Evolutionary conservation across 164 flowering plant genomes (phyloP), one percentile per base, ranked within the genome.

Genomic region (Dillenia turbinata): DNA sequence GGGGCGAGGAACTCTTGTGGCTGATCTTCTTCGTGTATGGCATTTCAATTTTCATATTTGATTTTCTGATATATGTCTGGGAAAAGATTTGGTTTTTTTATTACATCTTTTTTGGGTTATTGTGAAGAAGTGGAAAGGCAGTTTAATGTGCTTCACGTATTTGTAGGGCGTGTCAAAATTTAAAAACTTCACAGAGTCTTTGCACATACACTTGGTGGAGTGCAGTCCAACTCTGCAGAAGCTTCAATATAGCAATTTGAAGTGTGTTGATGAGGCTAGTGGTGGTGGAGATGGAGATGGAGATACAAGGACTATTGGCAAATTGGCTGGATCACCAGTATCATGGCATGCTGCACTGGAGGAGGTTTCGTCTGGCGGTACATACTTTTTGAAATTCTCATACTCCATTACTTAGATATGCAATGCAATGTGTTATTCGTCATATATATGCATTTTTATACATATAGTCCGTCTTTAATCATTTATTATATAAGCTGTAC

Each of bases 1-100:
- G 13, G 99, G 97, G 46, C 74, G 99, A 71, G 99, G 99, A 81
- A 95, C 99, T 61, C 94, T 95, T 51, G 82, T 92, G 94, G 97
- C 85, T 49, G 99, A 95, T 77, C 92, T 95, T 80, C 92, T 95
- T 58, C 94, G 86, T 67, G 97, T 92, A 84, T 66, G 85, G 56
- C 13, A 48, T 14, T 56, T 33, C 12, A 9, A 17, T 16, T 56
- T 45, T 55, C 10, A 24, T 44, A 0, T 46, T 46, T 10, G 60
- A 16, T 58, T 59, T 60, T 45, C 9, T 33, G 22, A n/a, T 43
- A 11, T 16, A 10, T 52, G 8, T 2, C 14, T 43, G 9, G 7
- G 12, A 60, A 51, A 46, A 0, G 56, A 43, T 10, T 14, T 54
- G 10, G 7, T 49, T 5, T 44, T 10, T 17, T 10, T 17, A 45